These are phyloP conservation scores for Mrakia hoshinonis DNA, from an alignment of 768 basidiomycete genomes.

Conservation along the genomic window DNA sequence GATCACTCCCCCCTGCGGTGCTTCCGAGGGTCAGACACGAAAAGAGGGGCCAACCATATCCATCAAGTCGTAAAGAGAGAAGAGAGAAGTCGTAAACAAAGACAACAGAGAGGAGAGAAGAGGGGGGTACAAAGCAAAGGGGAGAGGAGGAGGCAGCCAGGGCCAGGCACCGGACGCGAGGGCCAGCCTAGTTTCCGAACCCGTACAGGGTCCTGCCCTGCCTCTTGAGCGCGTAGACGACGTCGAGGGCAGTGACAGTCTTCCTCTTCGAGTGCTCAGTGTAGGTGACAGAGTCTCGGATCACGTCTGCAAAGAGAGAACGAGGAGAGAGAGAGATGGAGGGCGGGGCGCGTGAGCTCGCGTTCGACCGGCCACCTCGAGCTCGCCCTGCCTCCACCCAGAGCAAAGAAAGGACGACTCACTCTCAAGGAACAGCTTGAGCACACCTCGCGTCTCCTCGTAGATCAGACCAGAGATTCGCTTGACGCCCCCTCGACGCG, in stretches of 20 bases:
- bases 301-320: conserved; percentile 12
- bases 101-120: too few relatives aligned
- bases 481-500: conserved; percentile 51
- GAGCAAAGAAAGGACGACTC: neutral
- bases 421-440: conserved; percentile 46
- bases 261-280: conserved; percentile 93
- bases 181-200: conserved; percentile 49
- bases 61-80: too few relatives aligned
- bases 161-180: too few relatives aligned
- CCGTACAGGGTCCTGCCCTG: conserved; percentile 76
- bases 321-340: too few relatives aligned
- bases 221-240: conserved; percentile 56
- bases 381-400: neutral
- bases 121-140: too few relatives aligned
- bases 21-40: too few relatives aligned
- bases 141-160: too few relatives aligned
- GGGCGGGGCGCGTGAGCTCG: conserved; percentile 18
- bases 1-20: too few relatives aligned
- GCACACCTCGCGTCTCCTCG: conserved; percentile 50
- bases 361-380: neutral
- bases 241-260: conserved; percentile 91
- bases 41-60: too few relatives aligned
- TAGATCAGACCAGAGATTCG: conserved; percentile 48
- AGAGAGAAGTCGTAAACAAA: too few relatives aligned
- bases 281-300: conserved; percentile 82